Base-by-base conservation (phyloP, 345 rosid genomes). In the Gossypium herbaceum region DNA sequence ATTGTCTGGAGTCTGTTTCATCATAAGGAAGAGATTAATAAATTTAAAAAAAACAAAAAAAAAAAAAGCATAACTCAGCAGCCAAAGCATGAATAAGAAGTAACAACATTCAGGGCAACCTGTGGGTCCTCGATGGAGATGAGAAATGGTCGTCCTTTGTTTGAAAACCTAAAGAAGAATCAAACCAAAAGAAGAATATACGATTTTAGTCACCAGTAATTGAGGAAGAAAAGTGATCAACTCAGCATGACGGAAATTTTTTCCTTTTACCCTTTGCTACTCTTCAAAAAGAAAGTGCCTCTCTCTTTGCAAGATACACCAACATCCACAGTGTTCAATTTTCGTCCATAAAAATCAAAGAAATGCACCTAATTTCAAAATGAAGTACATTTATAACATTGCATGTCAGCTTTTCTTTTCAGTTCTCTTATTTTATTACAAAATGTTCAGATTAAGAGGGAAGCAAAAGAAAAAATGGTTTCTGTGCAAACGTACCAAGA, bases 51-150 rank as follows among this genome's bases (percentile, higher is more conserved):
- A 45, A 48, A 59, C 20, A 45, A 45, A 24, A 24, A 7, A 4
- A 4, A 1, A 4, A 1, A 34, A 0, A 41, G 68, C 63, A 75
- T 12, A 44, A 73, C 11, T 62, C 41, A 22, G 9, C 44, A 44
- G 68, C 41, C 52, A 75, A 66, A 34, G 44, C 20, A 51, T 69
- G 72, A 15, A 48, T 25, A 56, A 55, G 2, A 55, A 19, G 24
- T 56, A 19, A 12, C 25, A 56, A 56, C 9, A 56, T 19, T 71
- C 48, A 79, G 70, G 65, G 66, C 73, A 57, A 92, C 98, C 97
- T 92, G 95, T 79, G 98, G 97, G 60, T 94, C 98, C 81, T 94
- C 95, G 17, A 94, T 92, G 81, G 97, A 85, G 80, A 94, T 91
- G 75, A 94, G 93, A 76, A 84, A 83, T 69, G 97, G 94, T 34